A percentile compares a stretch with the other conserved stretches of the same genome.
Evolutionary conservation across 352 stramenopile species (phyloP).

Genomic region (Saprolegnia diclina): DNA sequence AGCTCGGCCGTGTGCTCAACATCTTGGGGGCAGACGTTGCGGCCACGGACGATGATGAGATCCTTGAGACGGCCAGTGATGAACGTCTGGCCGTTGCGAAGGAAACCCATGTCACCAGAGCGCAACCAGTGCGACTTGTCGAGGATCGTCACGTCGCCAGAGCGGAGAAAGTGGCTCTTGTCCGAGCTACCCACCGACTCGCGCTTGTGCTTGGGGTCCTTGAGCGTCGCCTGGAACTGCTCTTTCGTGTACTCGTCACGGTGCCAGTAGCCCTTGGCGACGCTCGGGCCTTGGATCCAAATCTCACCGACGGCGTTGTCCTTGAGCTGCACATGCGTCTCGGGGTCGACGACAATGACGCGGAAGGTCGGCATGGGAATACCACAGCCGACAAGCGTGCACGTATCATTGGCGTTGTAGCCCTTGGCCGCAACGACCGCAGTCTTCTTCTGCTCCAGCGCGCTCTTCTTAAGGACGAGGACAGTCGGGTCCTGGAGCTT

Average conservation of each 20-base stretch:
- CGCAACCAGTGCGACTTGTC: conserved; percentile 36
- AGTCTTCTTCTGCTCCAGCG: conserved; percentile 50
- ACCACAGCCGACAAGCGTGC: conserved; percentile 73
- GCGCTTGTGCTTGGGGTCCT: conserved; percentile 35
- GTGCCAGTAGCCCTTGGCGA: conserved; percentile 70
- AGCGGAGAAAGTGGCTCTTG: conserved; percentile 37
- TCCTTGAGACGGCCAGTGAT: conserved; percentile 74
- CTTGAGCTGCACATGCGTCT: conserved; percentile 41
- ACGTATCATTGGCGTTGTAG: conserved; percentile 24
- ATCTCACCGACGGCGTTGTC: conserved; percentile 85
- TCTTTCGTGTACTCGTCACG: conserved; percentile 58
- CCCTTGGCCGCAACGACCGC: conserved; percentile 37
- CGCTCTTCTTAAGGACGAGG: conserved; percentile 56
- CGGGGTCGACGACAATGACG: conserved; percentile 59
- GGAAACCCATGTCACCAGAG: conserved; percentile 73
- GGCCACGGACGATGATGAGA: conserved; percentile 78
- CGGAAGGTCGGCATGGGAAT: conserved; percentile 71
- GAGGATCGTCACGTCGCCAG: conserved; percentile 72
- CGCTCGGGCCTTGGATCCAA: conserved; percentile 85
- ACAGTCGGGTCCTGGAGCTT: conserved; percentile 49
- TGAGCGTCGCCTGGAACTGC: conserved; percentile 56
- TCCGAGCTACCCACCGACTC: background rate
- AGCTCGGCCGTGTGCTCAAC: conserved; percentile 53
- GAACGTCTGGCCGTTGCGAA: conserved; percentile 60
- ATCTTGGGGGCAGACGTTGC: conserved; percentile 72